Evolutionary conservation across 495 filamentous ascomycete species (phyloP).

Genomic region (Talaromyces trachyspermus): DNA sequence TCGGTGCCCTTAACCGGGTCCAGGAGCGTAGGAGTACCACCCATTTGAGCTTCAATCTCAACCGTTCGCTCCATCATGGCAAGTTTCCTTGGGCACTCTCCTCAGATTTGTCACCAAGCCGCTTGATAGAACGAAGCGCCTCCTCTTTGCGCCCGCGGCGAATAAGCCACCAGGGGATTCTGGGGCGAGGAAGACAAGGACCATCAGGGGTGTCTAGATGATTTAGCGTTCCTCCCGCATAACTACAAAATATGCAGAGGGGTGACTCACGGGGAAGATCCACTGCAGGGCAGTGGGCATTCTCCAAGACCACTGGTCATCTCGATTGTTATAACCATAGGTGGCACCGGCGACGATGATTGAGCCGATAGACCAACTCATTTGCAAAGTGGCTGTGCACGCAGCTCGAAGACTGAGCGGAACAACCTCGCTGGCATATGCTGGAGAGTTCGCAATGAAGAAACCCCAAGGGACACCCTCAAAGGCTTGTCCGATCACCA

Average conservation of each 20-base stretch:
- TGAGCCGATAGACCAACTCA: constrained; percentile 66
- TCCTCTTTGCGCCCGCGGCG: constrained; percentile 63
- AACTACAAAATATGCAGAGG: not conserved
- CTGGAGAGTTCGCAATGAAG: constrained; percentile 64
- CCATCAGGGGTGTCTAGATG: constrained; percentile 45
- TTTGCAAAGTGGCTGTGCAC: constrained; percentile 62
- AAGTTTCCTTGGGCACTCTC: constrained; percentile 55
- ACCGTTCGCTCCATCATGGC: constrained; percentile 71
- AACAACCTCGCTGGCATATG: constrained; percentile 65
- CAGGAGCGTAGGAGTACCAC: constrained; percentile 46
- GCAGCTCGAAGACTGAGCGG: constrained; percentile 58
- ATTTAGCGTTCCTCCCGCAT: not conserved
- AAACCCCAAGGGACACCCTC: constrained; percentile 70
- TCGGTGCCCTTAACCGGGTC: constrained; percentile 66
- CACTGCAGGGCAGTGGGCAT: constrained; percentile 63
- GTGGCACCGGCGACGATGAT: constrained; percentile 62
- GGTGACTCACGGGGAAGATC: constrained; percentile 54
- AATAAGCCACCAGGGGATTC: constrained; percentile 41
- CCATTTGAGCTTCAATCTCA: constrained; percentile 55
- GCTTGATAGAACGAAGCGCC: constrained; percentile 54
- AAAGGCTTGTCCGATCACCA: constrained; percentile 60
- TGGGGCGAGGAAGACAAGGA: constrained; percentile 57
- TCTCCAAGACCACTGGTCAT: constrained; percentile 49
- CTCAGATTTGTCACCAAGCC: constrained; percentile 51
- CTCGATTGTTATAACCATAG: constrained; percentile 43